A percentile compares a stretch with the other conserved stretches of the same genome.
Conservation (phyloP, 225 moss, liverwort and hornwort species). For the Thuidium tamariscinum region DNA sequence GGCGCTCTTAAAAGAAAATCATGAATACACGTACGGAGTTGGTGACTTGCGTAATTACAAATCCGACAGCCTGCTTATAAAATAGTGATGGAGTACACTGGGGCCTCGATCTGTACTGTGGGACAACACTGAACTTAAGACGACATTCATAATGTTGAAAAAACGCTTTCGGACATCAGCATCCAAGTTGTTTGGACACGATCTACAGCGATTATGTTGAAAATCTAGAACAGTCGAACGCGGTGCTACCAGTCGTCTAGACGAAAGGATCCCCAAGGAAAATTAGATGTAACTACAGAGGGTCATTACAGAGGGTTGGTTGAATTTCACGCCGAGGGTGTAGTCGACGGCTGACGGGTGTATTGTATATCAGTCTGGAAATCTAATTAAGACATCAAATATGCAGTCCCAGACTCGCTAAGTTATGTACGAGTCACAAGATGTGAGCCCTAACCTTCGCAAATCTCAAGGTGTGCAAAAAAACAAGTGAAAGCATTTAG, state of each 20-base stretch:
- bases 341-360: not conserved
- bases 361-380: not conserved
- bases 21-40: not conserved
- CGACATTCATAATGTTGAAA: not conserved
- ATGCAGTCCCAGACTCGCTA: not conserved
- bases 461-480: not conserved
- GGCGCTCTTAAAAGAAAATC: not conserved
- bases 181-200: not conserved
- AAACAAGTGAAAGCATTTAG: not conserved
- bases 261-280: too few relatives aligned
- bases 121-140: too few relatives aligned
- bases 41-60: not conserved
- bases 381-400: not conserved
- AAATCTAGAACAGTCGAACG: not conserved
- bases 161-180: not conserved
- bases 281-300: too few relatives aligned
- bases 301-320: not conserved
- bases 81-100: too few relatives aligned
- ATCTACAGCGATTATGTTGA: too few relatives aligned
- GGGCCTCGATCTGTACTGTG: too few relatives aligned
- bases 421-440: constrained; percentile 4
- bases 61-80: too few relatives aligned
- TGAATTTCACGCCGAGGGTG: not conserved
- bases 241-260: not conserved
- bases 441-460: not conserved